phyloP scores from a whole-genome alignment of 2,329 filamentous ascomycete species.

The Coniochaeta hoffmannii region DNA sequence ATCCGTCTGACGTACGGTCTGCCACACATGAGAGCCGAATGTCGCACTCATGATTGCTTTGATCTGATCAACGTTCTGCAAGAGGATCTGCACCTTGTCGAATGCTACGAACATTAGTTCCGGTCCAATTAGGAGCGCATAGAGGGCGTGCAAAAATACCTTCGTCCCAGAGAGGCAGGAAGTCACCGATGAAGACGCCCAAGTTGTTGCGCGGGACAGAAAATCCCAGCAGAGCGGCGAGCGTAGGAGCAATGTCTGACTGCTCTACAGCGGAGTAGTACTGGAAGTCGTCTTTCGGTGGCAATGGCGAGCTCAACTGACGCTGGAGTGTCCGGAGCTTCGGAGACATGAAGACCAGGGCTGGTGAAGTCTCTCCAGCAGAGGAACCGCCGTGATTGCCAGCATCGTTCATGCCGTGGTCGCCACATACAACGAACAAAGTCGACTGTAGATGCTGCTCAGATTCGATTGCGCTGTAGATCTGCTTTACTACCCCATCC shows the following conservation, averaged over 20 bases:
- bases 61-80: constrained; percentile 76
- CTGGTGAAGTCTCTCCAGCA: constrained; percentile 87
- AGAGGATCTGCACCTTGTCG: constrained; percentile 60
- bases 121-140: background rate
- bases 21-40: constrained; percentile 46
- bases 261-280: constrained; percentile 87
- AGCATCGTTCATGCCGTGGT: constrained; percentile 99
- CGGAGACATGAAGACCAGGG: constrained; percentile 83
- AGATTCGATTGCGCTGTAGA: constrained; percentile 69
- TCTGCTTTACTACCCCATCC: constrained; percentile 70
- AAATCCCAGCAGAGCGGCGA: constrained; percentile 80
- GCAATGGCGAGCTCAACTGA: constrained; percentile 41
- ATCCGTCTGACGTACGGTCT: constrained; percentile 14
- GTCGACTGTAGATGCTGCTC: constrained; percentile 67
- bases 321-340: constrained; percentile 57
- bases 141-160: constrained; percentile 31
- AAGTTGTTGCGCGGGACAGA: constrained; percentile 86
- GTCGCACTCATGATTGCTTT: constrained; percentile 68
- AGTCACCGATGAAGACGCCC: constrained; percentile 73
- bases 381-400: constrained; percentile 95
- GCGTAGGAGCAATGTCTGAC: constrained; percentile 84
- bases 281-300: constrained; percentile 62
- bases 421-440: constrained; percentile 78
- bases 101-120: constrained; percentile 21
- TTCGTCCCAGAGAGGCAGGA: constrained; percentile 68